A percentile compares a stretch with the other conserved stretches of the same genome.
These are phyloP conservation scores for Thelephora terrestris DNA, from an alignment of 1,284 basidiomycete genomes.

Conservation along the genomic window DNA sequence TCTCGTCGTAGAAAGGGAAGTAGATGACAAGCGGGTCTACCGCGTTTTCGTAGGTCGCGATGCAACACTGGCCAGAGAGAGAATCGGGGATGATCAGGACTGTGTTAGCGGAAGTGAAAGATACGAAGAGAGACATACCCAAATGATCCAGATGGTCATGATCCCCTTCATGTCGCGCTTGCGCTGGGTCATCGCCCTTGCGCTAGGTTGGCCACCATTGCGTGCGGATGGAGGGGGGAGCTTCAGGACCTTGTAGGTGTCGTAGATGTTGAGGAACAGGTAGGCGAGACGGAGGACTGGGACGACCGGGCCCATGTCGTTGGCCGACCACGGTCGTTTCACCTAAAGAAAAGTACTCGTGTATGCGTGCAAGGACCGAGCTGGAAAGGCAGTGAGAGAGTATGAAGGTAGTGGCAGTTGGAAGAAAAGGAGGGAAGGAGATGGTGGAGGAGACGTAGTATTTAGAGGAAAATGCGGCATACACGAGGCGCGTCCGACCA, in stretches of 20 bases:
- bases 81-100: background rate
- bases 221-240: constrained; percentile 48
- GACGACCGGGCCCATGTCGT: constrained; percentile 56
- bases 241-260: constrained; percentile 74
- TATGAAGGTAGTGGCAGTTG: constrained; percentile 3
- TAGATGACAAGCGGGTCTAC: constrained; percentile 56
- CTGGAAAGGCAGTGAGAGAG: constrained; percentile 4
- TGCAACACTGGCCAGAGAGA: constrained; percentile 40
- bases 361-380: constrained; percentile 2
- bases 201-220: constrained; percentile 50
- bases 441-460: background rate
- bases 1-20: constrained; percentile 69
- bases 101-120: background rate
- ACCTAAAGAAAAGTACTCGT: constrained; percentile 1
- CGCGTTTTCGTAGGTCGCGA: constrained; percentile 52
- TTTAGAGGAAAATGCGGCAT: constrained; percentile 1
- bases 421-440: background rate
- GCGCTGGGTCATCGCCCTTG: constrained; percentile 56
- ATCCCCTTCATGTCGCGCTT: constrained; percentile 78
- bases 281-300: constrained; percentile 55
- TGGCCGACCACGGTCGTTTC: constrained; percentile 6
- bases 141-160: constrained; percentile 73
- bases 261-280: constrained; percentile 69
- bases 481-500: constrained; percentile 9
- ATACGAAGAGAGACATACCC: constrained; percentile 38